These are phyloP conservation scores for Paecilomyces dactylethromorphus DNA, from an alignment of 2,329 filamentous ascomycete species.

Conservation along the genomic window DNA sequence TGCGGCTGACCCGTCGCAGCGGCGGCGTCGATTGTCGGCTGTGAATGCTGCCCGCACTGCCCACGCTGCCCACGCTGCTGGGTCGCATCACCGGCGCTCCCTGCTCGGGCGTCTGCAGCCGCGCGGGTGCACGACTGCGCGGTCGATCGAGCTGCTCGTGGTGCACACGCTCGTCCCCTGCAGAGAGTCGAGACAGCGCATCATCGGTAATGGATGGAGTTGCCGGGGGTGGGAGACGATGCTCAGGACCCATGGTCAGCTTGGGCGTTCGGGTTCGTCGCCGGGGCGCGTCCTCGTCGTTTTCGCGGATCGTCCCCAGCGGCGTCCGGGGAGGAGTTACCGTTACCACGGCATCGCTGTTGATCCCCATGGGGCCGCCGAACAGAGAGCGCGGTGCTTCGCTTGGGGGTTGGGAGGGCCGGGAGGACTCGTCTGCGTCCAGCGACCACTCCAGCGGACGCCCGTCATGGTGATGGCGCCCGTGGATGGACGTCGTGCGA, in stretches of 20 bases:
- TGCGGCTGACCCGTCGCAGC: conserved; percentile 61
- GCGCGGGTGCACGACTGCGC: not conserved
- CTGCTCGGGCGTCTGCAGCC: not conserved
- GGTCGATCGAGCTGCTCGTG: not conserved
- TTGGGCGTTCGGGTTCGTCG: conserved; percentile 4
- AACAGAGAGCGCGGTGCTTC: conserved; percentile 26
- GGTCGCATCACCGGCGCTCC: not conserved
- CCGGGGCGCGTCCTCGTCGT: conserved; percentile 34
- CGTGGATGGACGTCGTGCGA: conserved; percentile 32
- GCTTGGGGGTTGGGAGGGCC: not conserved
- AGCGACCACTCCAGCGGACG: conserved; percentile 21
- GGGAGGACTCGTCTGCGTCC: conserved; percentile 16
- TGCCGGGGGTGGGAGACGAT: not conserved
- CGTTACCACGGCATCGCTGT: conserved; percentile 14
- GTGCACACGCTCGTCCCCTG: not conserved
- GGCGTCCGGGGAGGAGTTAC: conserved; percentile 30
- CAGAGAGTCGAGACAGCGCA: not conserved
- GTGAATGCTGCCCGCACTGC: conserved; percentile 16
- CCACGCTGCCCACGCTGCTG: conserved; percentile 50
- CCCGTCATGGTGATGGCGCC: conserved; percentile 18
- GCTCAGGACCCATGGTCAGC: not conserved
- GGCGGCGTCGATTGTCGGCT: conserved; percentile 51
- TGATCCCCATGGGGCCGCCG: conserved; percentile 22
- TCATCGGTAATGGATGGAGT: not conserved
- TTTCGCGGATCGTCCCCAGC: conserved; percentile 49